Conservation (phyloP, 768 basidiomycete species). For the Rhodocollybia butyracea region DNA sequence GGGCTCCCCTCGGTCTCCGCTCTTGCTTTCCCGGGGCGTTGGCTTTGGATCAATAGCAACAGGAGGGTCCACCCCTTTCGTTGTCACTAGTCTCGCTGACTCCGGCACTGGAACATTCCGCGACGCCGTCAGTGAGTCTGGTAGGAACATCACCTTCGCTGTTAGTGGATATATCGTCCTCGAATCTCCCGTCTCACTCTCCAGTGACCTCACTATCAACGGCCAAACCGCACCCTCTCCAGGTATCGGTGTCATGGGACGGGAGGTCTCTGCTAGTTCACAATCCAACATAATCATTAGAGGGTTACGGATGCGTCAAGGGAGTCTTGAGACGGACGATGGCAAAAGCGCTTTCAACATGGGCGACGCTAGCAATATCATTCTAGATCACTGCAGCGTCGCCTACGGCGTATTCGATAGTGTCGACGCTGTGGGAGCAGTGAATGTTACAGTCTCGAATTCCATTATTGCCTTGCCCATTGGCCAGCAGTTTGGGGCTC, state of each 20-base stretch:
- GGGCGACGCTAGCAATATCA: conserved; percentile 17
- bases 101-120: conserved; percentile 19
- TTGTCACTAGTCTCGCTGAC: conserved; percentile 18
- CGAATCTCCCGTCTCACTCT: conserved; percentile 15
- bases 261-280: conserved; percentile 17
- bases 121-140: conserved; percentile 17
- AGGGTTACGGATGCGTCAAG: conserved; percentile 19
- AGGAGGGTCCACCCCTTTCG: conserved; percentile 16
- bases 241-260: conserved; percentile 19
- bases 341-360: conserved; percentile 21
- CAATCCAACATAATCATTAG: conserved; percentile 19
- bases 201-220: conserved; percentile 18
- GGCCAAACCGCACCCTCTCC: conserved; percentile 20
- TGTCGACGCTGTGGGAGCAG: conserved; percentile 18
- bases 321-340: conserved; percentile 16
- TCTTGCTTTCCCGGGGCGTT: conserved; percentile 17
- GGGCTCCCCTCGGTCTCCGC: conserved; percentile 15
- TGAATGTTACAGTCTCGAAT: conserved; percentile 19
- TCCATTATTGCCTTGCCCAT: conserved; percentile 18
- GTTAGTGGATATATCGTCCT: conserved; percentile 22
- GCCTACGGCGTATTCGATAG: conserved; percentile 18
- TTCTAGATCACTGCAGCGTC: conserved; percentile 19
- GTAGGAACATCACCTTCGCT: conserved; percentile 20
- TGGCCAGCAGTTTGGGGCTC: conserved; percentile 21
- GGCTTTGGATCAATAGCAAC: conserved; percentile 22